Conservation (phyloP, 2,329 filamentous ascomycete species). For the Botrytis hyacinthi region DNA sequence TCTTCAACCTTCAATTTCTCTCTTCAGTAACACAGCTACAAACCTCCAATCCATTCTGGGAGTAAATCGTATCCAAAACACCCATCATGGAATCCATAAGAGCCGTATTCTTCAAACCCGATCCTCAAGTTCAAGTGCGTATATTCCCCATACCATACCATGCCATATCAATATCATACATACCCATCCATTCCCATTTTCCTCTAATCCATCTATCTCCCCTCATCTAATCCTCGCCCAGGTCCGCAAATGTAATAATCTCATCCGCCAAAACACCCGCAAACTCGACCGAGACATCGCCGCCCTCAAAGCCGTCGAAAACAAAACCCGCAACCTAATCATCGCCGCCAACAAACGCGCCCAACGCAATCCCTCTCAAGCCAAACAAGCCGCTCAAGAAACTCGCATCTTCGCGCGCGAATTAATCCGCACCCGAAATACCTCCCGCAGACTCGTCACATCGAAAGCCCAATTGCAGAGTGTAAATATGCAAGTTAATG, state of each 20-base stretch:
- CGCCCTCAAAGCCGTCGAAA: constrained; percentile 73
- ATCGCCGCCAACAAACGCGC: constrained; percentile 77
- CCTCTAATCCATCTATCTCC: neutral
- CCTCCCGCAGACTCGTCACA: constrained; percentile 71
- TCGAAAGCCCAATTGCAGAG: constrained; percentile 88
- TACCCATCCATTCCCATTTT: constrained; percentile 16
- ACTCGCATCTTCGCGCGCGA: constrained; percentile 86
- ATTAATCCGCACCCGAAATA: constrained; percentile 77
- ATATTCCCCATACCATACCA: neutral
- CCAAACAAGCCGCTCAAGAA: constrained; percentile 76
- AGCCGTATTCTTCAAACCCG: constrained; percentile 84
- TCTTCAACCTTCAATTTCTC: neutral
- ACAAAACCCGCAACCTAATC: constrained; percentile 83
- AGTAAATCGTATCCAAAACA: neutral
- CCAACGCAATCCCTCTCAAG: constrained; percentile 74
- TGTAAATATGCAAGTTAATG: constrained; percentile 96
- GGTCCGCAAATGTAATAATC: constrained; percentile 92
- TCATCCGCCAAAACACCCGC: constrained; percentile 86
- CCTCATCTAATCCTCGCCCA: constrained; percentile 42
- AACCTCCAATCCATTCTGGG: too few species aligned
- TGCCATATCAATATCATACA: neutral
- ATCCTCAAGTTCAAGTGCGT: constrained; percentile 85
- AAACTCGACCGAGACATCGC: constrained; percentile 92
- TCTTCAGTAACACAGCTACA: neutral
- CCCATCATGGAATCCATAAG: constrained; percentile 77